Conservation (phyloP, 2,329 filamentous ascomycete species). For the Microascus cirrosus region DNA sequence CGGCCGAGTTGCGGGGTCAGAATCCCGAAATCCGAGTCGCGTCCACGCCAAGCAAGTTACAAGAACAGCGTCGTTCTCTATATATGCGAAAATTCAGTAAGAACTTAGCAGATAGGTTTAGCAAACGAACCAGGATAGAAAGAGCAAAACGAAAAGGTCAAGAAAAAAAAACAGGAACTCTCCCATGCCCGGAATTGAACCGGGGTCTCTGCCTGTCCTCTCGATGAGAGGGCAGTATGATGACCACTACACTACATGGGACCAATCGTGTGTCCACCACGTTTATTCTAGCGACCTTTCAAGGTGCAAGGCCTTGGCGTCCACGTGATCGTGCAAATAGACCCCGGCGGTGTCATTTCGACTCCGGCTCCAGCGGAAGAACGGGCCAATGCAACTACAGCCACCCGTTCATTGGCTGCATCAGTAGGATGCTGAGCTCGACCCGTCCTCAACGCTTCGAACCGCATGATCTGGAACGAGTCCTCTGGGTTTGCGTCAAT, state of each 20-base stretch:
- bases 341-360: background rate
- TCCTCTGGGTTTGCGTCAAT: too few species aligned
- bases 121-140: background rate
- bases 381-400: constrained; percentile 4
- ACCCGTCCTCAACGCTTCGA: background rate
- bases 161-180: background rate
- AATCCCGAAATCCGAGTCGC: background rate
- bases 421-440: background rate
- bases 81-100: too few species aligned
- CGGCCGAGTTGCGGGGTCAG: background rate
- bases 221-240: background rate
- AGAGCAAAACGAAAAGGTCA: background rate
- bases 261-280: too few species aligned
- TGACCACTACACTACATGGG: too few species aligned
- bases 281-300: too few species aligned
- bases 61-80: too few species aligned
- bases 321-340: too few species aligned
- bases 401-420: background rate
- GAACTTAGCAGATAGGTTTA: too few species aligned
- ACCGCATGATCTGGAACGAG: background rate
- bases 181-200: background rate
- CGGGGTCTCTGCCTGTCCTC: background rate
- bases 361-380: constrained; percentile 6
- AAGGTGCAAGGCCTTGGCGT: too few species aligned
- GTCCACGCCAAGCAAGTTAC: background rate